Evolutionary conservation across 768 basidiomycete genomes (phyloP).

Genomic region (Lactifluus subvellereus): DNA sequence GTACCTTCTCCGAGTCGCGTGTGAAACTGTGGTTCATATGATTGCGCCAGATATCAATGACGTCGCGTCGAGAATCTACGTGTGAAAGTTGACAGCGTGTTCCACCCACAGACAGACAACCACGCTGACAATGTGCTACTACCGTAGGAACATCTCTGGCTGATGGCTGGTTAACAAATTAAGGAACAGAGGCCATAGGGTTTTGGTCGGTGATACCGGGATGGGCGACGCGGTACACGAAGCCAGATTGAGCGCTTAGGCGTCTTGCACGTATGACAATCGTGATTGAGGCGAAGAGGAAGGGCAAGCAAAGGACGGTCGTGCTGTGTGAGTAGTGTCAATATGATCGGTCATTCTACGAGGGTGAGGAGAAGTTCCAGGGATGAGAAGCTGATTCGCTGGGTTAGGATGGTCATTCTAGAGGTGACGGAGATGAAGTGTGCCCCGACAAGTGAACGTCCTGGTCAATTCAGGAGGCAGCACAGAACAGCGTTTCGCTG

Average conservation of each 20-base stretch:
- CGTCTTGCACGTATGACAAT: not conserved
- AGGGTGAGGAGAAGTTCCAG: not conserved
- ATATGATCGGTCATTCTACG: not conserved
- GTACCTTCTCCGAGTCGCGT: not conserved
- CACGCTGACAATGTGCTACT: not conserved
- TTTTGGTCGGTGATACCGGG: not conserved
- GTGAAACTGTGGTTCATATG: not conserved
- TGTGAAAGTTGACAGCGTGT: not conserved
- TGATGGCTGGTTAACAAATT: not conserved
- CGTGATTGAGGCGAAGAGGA: not conserved
- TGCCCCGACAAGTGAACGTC: not conserved
- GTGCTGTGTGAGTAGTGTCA: not conserved
- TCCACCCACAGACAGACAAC: not conserved
- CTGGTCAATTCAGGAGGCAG: not conserved
- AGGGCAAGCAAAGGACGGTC: not conserved
- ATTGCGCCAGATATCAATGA: not conserved
- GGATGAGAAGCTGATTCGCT: not conserved
- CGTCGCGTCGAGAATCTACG: not conserved
- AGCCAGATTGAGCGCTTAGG: not conserved
- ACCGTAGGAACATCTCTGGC: not conserved
- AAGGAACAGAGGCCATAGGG: not conserved
- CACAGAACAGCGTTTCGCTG: not conserved
- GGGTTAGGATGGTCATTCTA: not conserved
- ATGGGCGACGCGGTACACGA: not conserved
- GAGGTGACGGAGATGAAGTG: not conserved